Conservation (phyloP, 2,329 filamentous ascomycete genomes). For the Botrytis galanthina region DNA sequence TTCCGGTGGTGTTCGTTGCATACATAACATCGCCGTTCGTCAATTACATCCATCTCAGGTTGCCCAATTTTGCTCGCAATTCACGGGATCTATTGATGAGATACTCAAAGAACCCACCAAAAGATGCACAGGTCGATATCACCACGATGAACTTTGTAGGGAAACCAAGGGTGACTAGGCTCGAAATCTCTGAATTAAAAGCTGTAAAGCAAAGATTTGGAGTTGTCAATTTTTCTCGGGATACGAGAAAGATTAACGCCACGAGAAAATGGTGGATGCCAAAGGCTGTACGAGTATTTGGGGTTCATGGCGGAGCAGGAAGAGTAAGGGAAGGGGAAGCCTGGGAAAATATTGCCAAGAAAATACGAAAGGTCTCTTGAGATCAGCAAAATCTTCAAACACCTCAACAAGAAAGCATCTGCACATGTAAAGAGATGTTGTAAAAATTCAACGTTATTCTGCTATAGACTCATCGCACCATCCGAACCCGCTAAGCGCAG, state of each 20-base stretch:
- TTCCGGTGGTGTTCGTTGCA: slow-evolving; percentile 63
- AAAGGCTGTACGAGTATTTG: slow-evolving; percentile 33
- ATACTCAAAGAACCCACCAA: slow-evolving; percentile 49
- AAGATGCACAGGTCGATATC: slow-evolving; percentile 41
- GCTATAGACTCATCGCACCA: background rate
- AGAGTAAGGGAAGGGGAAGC: slow-evolving; percentile 29
- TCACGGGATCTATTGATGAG: slow-evolving; percentile 56
- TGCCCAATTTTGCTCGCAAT: slow-evolving; percentile 63
- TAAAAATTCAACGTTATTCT: background rate
- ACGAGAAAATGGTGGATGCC: slow-evolving; percentile 36
- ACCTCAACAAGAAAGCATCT: background rate
- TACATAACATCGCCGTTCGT: slow-evolving; percentile 70
- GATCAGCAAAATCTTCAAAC: background rate
- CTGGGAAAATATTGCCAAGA: slow-evolving; percentile 34
- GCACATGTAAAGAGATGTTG: background rate
- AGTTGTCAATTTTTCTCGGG: slow-evolving; percentile 36
- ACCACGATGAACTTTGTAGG: slow-evolving; percentile 44
- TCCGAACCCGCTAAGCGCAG: background rate
- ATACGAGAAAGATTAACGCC: slow-evolving; percentile 29
- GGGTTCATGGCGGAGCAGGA: slow-evolving; percentile 32
- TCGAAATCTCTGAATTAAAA: slow-evolving; percentile 34
- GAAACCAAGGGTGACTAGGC: slow-evolving; percentile 37
- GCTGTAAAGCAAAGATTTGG: slow-evolving; percentile 34
- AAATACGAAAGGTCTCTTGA: slow-evolving; percentile 1
- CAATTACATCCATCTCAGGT: slow-evolving; percentile 65